Percentiles rank a stretch among this genome's conserved stretches.
phyloP scores from a whole-genome alignment of 371 early-diverging fungal species.

The Mortierella sp. region DNA sequence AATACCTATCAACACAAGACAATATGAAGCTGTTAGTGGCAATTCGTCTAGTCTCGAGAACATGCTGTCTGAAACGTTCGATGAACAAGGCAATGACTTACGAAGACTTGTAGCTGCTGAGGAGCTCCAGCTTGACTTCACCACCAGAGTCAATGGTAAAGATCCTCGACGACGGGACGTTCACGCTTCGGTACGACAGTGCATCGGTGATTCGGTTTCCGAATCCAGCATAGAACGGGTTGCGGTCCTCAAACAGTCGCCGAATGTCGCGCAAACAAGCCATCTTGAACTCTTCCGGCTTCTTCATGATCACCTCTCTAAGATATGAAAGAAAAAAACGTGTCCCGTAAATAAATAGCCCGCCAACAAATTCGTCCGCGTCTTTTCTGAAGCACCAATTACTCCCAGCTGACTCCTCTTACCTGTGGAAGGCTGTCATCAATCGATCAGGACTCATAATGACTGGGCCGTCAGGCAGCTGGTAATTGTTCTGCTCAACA shows the following conservation, averaged over 20 bases:
- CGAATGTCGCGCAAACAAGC: conserved; percentile 95
- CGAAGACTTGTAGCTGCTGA: conserved; percentile 86
- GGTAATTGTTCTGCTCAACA: conserved; percentile 90
- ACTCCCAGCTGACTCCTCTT: background rate
- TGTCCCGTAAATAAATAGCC: background rate
- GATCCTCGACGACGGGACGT: conserved; percentile 94
- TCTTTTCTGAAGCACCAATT: background rate
- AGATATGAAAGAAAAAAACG: background rate
- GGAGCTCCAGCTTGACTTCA: conserved; percentile 91
- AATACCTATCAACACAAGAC: conserved; percentile 62
- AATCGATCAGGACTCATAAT: conserved; percentile 98
- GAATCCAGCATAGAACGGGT: conserved; percentile 96
- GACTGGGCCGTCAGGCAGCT: conserved; percentile 97
- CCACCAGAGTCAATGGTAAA: conserved; percentile 98
- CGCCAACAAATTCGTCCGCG: no score
- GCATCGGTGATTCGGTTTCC: conserved; percentile 74
- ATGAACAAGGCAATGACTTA: conserved; percentile 45
- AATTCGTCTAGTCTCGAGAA: no score
- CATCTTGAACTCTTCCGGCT: conserved; percentile 99
- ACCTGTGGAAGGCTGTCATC: conserved; percentile 90
- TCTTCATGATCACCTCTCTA: conserved; percentile 93
- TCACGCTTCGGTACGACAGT: conserved; percentile 94
- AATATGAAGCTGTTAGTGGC: background rate
- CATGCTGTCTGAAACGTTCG: background rate
- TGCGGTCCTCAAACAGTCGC: conserved; percentile 82